A percentile compares a stretch with the other conserved stretches of the same genome.
Evolutionary conservation across 2,329 filamentous ascomycete species (phyloP).

Genomic region (Daldinia eschscholtzii): DNA sequence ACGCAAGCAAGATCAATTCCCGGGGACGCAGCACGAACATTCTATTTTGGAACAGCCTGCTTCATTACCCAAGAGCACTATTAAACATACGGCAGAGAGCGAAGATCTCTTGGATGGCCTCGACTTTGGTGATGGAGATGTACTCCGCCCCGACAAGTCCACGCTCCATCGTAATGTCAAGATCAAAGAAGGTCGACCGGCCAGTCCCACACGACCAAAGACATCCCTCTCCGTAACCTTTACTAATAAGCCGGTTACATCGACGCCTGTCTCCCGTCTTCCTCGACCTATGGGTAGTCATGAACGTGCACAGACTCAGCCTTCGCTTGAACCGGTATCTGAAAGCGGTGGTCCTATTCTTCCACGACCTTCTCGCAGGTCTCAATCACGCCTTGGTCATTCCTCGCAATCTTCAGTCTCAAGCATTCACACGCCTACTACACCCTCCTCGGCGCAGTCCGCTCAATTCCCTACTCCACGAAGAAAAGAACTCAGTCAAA

Average conservation of each 20-base stretch:
- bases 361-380: constrained; percentile 67
- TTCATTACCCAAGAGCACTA: constrained; percentile 43
- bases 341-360: constrained; percentile 83
- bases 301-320: constrained; percentile 75
- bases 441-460: constrained; percentile 66
- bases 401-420: constrained; percentile 76
- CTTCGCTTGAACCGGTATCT: constrained; percentile 90
- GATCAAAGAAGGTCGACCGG: constrained; percentile 77
- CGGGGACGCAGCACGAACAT: constrained; percentile 55
- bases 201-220: constrained; percentile 78
- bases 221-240: constrained; percentile 90
- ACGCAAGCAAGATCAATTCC: constrained; percentile 72
- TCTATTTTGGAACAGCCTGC: constrained; percentile 55
- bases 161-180: constrained; percentile 93
- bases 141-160: constrained; percentile 83
- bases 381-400: constrained; percentile 77
- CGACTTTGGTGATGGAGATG: constrained; percentile 85
- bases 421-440: constrained; percentile 72
- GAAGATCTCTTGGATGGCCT: constrained; percentile 90
- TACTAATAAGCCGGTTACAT: constrained; percentile 77
- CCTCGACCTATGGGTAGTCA: constrained; percentile 78
- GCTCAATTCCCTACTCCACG: constrained; percentile 71
- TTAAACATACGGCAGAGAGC: constrained; percentile 60
- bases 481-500: constrained; percentile 69
- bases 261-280: constrained; percentile 73